Evolutionary conservation across 1,284 basidiomycete genomes (phyloP), one percentile per base, ranked within the genome.

Genomic region (Marasmius sp.): DNA sequence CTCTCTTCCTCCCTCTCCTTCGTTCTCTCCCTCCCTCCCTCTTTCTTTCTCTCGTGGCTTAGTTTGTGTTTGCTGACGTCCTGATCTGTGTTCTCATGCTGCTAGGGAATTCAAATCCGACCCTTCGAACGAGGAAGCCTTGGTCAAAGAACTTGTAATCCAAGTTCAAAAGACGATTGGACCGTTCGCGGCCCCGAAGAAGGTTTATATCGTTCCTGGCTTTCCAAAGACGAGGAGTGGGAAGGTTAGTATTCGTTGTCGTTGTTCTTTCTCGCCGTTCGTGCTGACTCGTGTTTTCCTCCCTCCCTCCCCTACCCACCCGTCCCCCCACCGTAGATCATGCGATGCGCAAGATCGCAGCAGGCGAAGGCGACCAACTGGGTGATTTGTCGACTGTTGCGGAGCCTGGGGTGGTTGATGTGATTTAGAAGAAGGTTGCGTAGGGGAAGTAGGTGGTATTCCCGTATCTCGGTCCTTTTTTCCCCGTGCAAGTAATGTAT

Each of bases 141-240:
- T 99, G 53, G 71, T 79, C 64, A 98, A 97, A 79, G 97, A 98
- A 77, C 87, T 99, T 64, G 85, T 91, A 16, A 86, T 98, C 47
- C 96, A 98, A 78, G 96, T 99, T 27, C 88, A 97, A 71, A 97
- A 97, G 78, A 91, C 92, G 47, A 98, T 98, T 66, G 95, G 95
- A 3, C 95, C 95, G 2, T 98, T 98, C 75, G 95, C 97, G 0
- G 89, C 93, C 10, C 96, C 96, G 51, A 97, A 97, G 86, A 92
- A 91, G 79, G 88, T 98, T 71, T 89, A 87, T 76, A 81, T 98
- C 69, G 91, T 97, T 67, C 69, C 72, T 45, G 96, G 98, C 75
- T 80, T 98, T 62, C 97, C 97, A 54, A 98, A 98, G 88, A 99
- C 97, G 52, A 85, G 96, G 57, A 93, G 91, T n/a, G 97, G 97